phyloP scores from a whole-genome alignment of 371 early-diverging fungal genomes.

The Blakeslea trispora region DNA sequence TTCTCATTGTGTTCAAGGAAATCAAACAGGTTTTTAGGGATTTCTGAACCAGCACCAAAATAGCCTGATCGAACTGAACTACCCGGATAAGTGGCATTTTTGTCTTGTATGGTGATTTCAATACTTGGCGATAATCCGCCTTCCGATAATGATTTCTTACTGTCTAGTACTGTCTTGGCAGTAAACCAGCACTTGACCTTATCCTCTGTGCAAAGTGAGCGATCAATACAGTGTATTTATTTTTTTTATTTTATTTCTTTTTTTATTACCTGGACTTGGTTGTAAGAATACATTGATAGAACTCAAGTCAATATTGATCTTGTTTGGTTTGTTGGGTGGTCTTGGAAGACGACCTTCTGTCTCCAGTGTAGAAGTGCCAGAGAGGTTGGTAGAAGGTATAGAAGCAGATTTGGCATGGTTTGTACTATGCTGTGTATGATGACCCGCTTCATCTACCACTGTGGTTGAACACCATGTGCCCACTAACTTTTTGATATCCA shows the following conservation, averaged over 20 bases:
- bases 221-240: neutral
- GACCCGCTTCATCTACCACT: constrained; percentile 1
- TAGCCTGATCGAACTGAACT: constrained; percentile 25
- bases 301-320: constrained; percentile 39
- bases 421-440: too few species aligned
- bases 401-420: constrained; percentile 1
- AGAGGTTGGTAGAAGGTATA: too few species aligned
- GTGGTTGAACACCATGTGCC: constrained; percentile 20
- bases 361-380: neutral
- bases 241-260: too few species aligned
- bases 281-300: constrained; percentile 51
- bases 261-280: constrained; percentile 29
- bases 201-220: constrained; percentile 16
- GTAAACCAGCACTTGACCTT: constrained; percentile 47
- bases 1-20: constrained; percentile 34
- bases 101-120: constrained; percentile 47
- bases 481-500: constrained; percentile 37
- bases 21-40: constrained; percentile 40
- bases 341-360: neutral
- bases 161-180: constrained; percentile 32
- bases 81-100: neutral
- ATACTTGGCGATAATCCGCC: constrained; percentile 38
- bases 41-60: constrained; percentile 44
- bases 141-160: constrained; percentile 14
- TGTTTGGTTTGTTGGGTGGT: constrained; percentile 15